These are phyloP conservation scores for Candida silvicultrix DNA, from an alignment of 805 yeast genomes.

Conservation along the genomic window DNA sequence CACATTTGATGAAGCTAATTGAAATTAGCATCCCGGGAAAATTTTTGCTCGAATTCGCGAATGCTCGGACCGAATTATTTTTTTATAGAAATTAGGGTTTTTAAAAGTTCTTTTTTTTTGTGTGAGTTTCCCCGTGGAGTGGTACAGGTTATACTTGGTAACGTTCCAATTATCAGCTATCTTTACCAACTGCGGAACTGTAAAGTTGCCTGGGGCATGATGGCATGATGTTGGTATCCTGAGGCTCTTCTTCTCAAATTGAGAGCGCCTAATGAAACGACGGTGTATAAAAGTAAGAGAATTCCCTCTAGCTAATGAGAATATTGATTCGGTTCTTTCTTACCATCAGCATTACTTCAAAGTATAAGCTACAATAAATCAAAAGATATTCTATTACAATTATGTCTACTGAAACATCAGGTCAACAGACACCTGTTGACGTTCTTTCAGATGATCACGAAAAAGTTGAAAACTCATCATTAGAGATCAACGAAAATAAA, in stretches of 20 bases:
- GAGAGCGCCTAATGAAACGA: too few relatives aligned
- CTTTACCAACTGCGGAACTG: background rate
- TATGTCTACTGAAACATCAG: background rate
- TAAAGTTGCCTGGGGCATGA: background rate
- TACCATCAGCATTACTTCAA: background rate
- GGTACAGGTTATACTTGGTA: background rate
- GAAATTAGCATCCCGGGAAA: too few relatives aligned
- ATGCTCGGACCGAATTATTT: background rate
- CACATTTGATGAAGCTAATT: too few relatives aligned
- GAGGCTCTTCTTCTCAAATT: too few relatives aligned
- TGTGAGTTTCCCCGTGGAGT: background rate
- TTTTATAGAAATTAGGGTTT: background rate
- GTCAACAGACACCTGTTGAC: background rate
- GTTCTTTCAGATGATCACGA: background rate
- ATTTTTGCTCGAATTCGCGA: background rate
- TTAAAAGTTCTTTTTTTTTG: too few relatives aligned
- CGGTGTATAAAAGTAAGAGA: background rate
- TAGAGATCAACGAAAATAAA: background rate
- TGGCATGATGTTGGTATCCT: too few relatives aligned
- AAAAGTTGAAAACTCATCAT: background rate
- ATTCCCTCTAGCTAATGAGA: background rate
- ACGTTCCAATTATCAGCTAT: background rate
- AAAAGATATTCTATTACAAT: background rate
- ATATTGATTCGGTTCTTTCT: background rate
- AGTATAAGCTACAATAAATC: background rate